Percentiles rank a stretch among this genome's conserved stretches.
These are phyloP conservation scores for Lachancea sp. DNA, from an alignment of 805 yeast genomes.

Conservation along the genomic window DNA sequence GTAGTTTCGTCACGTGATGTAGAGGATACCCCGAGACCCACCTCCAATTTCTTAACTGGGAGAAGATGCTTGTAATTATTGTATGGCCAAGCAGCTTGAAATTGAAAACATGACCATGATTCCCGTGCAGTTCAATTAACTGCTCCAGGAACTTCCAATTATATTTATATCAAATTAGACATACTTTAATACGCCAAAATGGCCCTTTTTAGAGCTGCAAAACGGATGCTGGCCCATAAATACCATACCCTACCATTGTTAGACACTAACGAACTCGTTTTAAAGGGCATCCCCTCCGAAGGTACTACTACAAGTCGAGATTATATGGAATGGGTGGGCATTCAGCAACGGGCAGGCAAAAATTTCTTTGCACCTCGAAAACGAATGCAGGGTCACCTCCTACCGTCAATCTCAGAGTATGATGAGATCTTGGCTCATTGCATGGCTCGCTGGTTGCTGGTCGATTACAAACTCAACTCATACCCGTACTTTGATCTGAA, in stretches of 20 bases:
- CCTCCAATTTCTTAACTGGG: too few relatives aligned
- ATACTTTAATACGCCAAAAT: neutral
- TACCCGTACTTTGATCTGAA: constrained; percentile 65
- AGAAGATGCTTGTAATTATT: too few relatives aligned
- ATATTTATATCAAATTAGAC: too few relatives aligned
- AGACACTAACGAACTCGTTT: constrained; percentile 7
- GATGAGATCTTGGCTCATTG: constrained; percentile 21
- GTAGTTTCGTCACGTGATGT: too few relatives aligned
- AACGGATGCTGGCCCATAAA: neutral
- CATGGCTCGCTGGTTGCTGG: constrained; percentile 70
- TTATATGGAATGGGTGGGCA: constrained; percentile 9
- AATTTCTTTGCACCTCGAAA: constrained; percentile 8
- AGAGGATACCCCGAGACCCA: too few relatives aligned
- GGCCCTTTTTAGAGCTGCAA: neutral
- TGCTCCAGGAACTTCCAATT: too few relatives aligned
- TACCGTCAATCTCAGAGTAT: constrained; percentile 1
- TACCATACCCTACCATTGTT: constrained; percentile 9
- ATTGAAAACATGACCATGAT: too few relatives aligned
- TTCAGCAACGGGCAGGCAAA: neutral
- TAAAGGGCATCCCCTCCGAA: constrained; percentile 8
- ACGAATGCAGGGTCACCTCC: neutral
- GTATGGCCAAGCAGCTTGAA: too few relatives aligned
- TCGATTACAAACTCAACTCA: constrained; percentile 59
- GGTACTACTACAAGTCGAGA: constrained; percentile 8
- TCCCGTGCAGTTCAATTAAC: too few relatives aligned